Base-by-base conservation (phyloP, 768 basidiomycete genomes). In the Suillus decipiens region DNA sequence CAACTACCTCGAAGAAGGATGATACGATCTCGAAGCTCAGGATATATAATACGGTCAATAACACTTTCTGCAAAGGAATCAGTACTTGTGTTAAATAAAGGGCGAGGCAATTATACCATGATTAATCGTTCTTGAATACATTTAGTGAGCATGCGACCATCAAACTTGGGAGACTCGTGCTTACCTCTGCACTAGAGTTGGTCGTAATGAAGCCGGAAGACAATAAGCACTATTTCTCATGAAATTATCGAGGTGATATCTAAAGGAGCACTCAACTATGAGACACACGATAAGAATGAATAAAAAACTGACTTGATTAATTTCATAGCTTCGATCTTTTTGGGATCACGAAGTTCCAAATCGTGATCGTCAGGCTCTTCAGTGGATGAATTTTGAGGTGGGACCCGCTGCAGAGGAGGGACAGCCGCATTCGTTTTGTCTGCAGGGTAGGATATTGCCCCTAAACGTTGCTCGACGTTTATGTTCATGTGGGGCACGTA, bases 211-310 rank as follows among this genome's bases (percentile, higher is more conserved):
- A 2, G 92, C 86, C 0, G 96, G 96, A 7, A 98, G 80, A 70
- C 90, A 92, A 72, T 98, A 98, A 12, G 85, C 83, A 47, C 88
- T 88, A 69, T 96, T 96, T 64, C 90, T 81, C 71, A 88, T 89
- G 73, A 87, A 95, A 69, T 96, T 96, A 68, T 95, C 91, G 56
- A 98, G 81, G 71, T 98, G 96, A 75, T 96, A 96, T 64, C 93
- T 93, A 58, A 33, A 50, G 31, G 36, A 24, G 10, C 6, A 50
- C 10, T 51, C 66, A 22, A 66, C 48, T 54, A 53, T 51, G 39
- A 58, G 15, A n/a, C 43, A n/a, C 45, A 11, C 37, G 31, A 14
- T 22, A 53, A 59, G 31, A 61, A 61, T 31, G 4, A 31, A 17
- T 10, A 9, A 19, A 47, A 24, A 42, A 75, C 86, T 15, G 69